These are phyloP conservation scores for Torulaspora quercuum DNA, from an alignment of 805 yeast species.

Conservation along the genomic window DNA sequence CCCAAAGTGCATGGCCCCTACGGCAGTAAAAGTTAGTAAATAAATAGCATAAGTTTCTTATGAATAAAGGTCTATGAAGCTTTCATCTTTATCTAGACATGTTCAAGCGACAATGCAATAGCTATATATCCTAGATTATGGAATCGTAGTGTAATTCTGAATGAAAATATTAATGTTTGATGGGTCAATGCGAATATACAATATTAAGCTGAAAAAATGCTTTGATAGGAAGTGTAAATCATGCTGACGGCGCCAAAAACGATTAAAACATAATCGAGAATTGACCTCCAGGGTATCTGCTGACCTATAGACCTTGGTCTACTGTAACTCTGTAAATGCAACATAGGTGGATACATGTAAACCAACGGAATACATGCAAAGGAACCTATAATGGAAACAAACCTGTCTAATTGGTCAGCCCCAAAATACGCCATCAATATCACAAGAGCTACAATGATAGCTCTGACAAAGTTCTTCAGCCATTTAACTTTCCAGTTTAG, in stretches of 20 bases:
- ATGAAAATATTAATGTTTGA: slow-evolving; percentile 1
- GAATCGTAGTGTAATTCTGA: no score
- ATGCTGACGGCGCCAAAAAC: slow-evolving; percentile 58
- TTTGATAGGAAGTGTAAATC: slow-evolving; percentile 64
- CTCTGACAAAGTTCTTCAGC: slow-evolving; percentile 60
- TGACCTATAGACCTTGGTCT: slow-evolving; percentile 21
- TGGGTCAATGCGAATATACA: neutral
- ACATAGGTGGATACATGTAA: slow-evolving; percentile 79
- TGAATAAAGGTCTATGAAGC: no score
- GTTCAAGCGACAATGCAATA: no score
- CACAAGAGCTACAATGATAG: slow-evolving; percentile 51
- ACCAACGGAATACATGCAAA: slow-evolving; percentile 84
- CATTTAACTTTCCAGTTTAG: slow-evolving; percentile 52
- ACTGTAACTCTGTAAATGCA: slow-evolving; percentile 57
- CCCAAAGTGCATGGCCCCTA: no score
- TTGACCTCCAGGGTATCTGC: slow-evolving; percentile 34
- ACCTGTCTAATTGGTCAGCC: slow-evolving; percentile 63
- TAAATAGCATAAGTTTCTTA: no score
- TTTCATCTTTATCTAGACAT: no score
- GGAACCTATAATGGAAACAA: slow-evolving; percentile 79
- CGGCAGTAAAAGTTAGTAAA: no score
- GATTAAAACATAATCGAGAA: slow-evolving; percentile 48
- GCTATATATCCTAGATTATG: no score
- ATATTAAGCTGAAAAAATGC: slow-evolving; percentile 33
- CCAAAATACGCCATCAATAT: slow-evolving; percentile 62